Conservation (phyloP, 257 asterid genomes). For the Nicotiana attenuata region DNA sequence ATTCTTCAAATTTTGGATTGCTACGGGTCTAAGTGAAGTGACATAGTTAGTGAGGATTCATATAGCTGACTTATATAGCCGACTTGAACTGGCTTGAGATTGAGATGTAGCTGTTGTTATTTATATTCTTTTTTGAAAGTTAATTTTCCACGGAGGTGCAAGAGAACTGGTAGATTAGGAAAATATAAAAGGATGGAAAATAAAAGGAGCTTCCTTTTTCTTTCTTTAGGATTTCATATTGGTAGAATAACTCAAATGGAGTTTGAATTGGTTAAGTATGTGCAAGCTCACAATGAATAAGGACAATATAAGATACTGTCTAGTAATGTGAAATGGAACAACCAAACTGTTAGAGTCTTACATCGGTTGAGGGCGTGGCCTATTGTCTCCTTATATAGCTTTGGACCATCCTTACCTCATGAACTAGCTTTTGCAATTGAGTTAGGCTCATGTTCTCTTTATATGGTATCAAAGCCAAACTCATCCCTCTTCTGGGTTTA, state of each 20-base stretch:
- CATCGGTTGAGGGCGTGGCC: background rate
- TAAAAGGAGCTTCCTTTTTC: background rate
- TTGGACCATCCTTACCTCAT: background rate
- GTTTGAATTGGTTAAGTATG: background rate
- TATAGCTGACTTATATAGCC: background rate
- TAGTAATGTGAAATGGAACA: background rate
- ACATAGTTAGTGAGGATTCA: background rate
- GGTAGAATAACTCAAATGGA: background rate
- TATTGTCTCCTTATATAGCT: background rate
- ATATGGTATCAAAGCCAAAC: background rate
- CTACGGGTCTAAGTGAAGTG: background rate
- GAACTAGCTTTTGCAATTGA: background rate
- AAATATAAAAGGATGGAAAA: background rate
- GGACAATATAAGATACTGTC: background rate
- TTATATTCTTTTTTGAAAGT: background rate
- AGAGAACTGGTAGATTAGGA: background rate
- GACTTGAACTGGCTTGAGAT: background rate
- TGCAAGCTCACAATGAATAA: background rate
- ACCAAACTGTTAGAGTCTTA: background rate
- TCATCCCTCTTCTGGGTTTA: background rate
- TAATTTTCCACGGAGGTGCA: background rate
- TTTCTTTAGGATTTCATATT: background rate
- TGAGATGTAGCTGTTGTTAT: background rate
- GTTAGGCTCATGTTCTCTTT: background rate
- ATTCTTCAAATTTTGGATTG: background rate